A percentile compares a stretch with the other conserved stretches of the same genome.
These are phyloP conservation scores for Diplotaxis tenuifolia DNA, from an alignment of 345 rosid species.

Conservation along the genomic window DNA sequence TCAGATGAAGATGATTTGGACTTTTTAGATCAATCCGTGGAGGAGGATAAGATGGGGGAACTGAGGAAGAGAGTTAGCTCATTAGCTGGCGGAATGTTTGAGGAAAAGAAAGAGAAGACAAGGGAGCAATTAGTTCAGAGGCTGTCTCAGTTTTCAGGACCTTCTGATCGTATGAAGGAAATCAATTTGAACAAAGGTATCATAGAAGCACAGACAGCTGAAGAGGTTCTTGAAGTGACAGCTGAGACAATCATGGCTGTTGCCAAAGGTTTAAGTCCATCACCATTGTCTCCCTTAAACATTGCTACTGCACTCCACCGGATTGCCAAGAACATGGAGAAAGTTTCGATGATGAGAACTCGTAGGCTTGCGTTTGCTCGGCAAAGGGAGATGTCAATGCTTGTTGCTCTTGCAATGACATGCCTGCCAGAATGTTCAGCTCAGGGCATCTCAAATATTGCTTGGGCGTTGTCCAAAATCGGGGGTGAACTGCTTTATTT, in stretches of 20 bases:
- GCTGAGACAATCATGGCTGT: conserved; percentile 76
- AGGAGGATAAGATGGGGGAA: conserved; percentile 35
- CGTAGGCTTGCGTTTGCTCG: conserved; percentile 74
- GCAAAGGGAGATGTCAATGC: conserved; percentile 91
- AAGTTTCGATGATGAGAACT: conserved; percentile 67
- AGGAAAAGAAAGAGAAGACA: conserved; percentile 57
- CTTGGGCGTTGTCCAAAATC: conserved; percentile 89
- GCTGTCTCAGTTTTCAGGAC: conserved; percentile 71
- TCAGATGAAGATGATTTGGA: conserved; percentile 40
- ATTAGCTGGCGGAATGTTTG: conserved; percentile 70
- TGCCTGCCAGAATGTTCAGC: conserved; percentile 85
- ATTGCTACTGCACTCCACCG: conserved; percentile 85
- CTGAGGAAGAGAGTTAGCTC: conserved; percentile 52
- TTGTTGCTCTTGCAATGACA: conserved; percentile 78
- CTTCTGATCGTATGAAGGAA: conserved; percentile 75
- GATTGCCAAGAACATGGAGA: conserved; percentile 95
- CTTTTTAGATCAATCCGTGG: conserved; percentile 32
- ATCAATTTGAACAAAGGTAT: conserved; percentile 67
- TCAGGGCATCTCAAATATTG: conserved; percentile 88
- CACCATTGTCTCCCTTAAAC: conserved; percentile 80
- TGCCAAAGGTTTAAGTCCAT: conserved; percentile 85
- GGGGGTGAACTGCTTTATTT: conserved; percentile 84
- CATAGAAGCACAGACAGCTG: conserved; percentile 79
- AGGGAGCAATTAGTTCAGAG: conserved; percentile 66
- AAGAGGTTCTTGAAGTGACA: conserved; percentile 64